phyloP scores from a whole-genome alignment of 2,329 filamentous ascomycete species.

The Aspergillus spinulosporus region DNA sequence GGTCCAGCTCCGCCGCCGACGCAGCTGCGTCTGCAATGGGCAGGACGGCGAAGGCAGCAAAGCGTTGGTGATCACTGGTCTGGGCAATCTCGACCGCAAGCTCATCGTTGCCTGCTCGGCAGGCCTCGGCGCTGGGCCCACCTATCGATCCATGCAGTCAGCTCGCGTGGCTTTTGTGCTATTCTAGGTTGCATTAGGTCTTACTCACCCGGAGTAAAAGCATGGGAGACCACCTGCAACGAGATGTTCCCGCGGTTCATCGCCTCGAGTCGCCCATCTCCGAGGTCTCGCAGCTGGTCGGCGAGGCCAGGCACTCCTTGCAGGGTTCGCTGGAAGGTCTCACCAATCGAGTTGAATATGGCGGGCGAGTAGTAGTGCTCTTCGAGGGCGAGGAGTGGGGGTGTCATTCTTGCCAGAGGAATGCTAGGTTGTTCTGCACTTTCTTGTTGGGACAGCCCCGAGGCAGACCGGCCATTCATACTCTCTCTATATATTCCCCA shows the following conservation, averaged over 20 bases:
- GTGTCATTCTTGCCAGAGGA: neutral
- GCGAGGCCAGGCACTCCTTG: neutral
- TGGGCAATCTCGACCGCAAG: neutral
- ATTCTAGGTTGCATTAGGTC: neutral
- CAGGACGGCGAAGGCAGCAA: constrained; percentile 20
- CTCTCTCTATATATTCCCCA: neutral
- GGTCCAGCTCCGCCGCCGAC: constrained; percentile 31
- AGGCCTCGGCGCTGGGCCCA: neutral
- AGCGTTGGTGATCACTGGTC: neutral
- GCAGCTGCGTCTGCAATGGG: constrained; percentile 36
- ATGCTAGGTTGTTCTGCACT: neutral
- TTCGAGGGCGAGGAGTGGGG: neutral
- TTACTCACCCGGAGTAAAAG: neutral
- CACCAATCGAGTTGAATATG: neutral
- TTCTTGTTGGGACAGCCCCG: neutral
- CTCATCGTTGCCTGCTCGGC: neutral
- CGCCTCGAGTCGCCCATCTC: neutral
- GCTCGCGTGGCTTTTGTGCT: neutral
- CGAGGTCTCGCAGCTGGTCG: neutral
- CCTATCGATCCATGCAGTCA: neutral
- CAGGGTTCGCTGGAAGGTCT: neutral
- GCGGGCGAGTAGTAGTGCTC: constrained; percentile 1
- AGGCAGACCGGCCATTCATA: neutral
- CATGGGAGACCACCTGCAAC: neutral
- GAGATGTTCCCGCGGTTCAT: neutral